Base-by-base conservation (phyloP, 768 basidiomycete species). In the Lepiota venenata region DNA sequence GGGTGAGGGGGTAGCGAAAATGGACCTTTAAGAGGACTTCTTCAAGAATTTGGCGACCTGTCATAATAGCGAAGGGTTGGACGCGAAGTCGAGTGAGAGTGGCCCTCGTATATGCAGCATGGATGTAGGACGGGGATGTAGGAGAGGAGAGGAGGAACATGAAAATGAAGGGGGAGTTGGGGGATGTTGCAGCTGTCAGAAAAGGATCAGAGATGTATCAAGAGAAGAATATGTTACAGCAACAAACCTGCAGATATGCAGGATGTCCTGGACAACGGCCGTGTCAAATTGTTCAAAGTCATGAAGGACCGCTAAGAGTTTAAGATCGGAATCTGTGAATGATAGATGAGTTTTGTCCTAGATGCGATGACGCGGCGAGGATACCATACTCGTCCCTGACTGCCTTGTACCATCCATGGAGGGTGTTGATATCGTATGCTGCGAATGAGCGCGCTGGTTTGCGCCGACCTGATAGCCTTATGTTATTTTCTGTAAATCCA, bases 211-310 rank as follows among this genome's bases (percentile, higher is more conserved):
- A 9, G 14, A 22, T 21, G 36, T 32, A 4, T 5, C 8, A 16
- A 41, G 4, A 3, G 42, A 20, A 35, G 1, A 11, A 27, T 16
- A 6, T 39, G 37, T 4, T 25, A 5, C 25, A 11, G 41, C 15
- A 11, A 45, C 64, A 27, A 57, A 84, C 88, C 85, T 88, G 73
- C 79, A 87, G 35, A 91, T 83, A 50, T 85, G 77, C 39, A 90
- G 80, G 15, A 90, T 61, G 60, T 91, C 88, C 61, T 85, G 81
- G 45, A 91, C 65, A 2, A 91, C 75, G 1, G 58, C 50, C 0
- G 80, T 68, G 52, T 88, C 87, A 46, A 88, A 80, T 62, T 84
- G 81, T 61, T 91, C 89, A 58, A 92, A 89, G 52, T 88, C 84
- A 52, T 89, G 87, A 18, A 91, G 61, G 11, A 91, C 61, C 8